Conservation (phyloP, 2,329 filamentous ascomycete genomes). For the Fusarium sp. region DNA sequence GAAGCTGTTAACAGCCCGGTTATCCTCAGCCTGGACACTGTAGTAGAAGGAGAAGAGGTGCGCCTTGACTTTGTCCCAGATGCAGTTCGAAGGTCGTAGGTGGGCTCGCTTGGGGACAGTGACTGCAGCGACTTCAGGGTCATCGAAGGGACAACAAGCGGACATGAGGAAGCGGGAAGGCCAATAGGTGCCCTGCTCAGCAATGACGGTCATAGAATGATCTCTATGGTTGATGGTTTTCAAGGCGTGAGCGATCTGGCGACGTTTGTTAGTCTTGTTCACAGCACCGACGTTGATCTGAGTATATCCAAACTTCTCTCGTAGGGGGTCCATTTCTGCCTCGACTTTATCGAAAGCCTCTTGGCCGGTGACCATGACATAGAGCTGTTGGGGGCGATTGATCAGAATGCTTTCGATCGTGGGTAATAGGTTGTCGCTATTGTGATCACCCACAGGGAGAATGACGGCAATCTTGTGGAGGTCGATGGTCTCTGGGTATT, state of each 20-base stretch:
- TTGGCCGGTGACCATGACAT: conserved; percentile 1
- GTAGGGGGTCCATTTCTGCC: neutral
- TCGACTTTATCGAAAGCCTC: conserved; percentile 2
- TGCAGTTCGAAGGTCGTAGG: neutral
- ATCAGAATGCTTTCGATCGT: conserved; percentile 17
- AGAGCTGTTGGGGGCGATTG: conserved; percentile 13
- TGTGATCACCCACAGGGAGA: conserved; percentile 11
- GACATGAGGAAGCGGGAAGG: conserved; percentile 12
- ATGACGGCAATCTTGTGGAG: conserved; percentile 4
- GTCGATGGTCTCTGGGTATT: neutral
- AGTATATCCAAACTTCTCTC: neutral
- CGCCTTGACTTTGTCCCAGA: conserved; percentile 1
- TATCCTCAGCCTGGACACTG: conserved; percentile 11
- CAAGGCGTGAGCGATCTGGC: conserved; percentile 32
- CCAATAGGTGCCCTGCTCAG: conserved; percentile 35
- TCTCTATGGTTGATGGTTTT: neutral
- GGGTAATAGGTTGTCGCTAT: neutral
- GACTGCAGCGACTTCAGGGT: conserved; percentile 14
- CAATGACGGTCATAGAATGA: conserved; percentile 16
- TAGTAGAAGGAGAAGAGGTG: conserved; percentile 21
- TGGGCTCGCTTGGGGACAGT: conserved; percentile 19
- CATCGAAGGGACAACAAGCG: conserved; percentile 21
- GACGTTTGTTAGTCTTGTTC: conserved; percentile 26
- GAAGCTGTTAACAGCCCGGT: conserved; percentile 4
- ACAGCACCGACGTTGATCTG: conserved; percentile 36